phyloP scores from a whole-genome alignment of 169 alveolate genomes.

The Plasmodium coatneyi region DNA sequence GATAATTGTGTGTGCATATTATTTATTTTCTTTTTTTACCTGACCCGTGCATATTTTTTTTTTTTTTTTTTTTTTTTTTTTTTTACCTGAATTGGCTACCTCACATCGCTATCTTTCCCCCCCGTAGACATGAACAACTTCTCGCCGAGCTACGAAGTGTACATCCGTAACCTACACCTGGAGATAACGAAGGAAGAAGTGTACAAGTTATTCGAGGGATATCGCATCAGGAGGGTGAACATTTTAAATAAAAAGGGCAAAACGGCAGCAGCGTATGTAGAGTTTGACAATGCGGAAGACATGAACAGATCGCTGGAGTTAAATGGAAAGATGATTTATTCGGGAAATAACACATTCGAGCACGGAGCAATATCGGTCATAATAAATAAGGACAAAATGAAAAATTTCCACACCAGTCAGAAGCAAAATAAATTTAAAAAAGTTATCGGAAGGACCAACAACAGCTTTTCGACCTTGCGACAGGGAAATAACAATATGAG shows the following conservation, averaged over 20 bases:
- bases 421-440: slow-evolving; percentile 64
- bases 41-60: neutral
- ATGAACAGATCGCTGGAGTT: slow-evolving; percentile 69
- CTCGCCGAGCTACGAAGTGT: slow-evolving; percentile 38
- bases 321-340: slow-evolving; percentile 50
- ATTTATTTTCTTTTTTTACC: neutral
- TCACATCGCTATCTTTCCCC: neutral
- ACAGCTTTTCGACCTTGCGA: slow-evolving; percentile 26
- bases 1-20: neutral
- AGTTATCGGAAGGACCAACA: slow-evolving; percentile 19
- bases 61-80: neutral
- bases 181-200: slow-evolving; percentile 61
- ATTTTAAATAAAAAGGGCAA: slow-evolving; percentile 57
- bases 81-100: neutral
- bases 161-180: slow-evolving; percentile 37
- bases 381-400: slow-evolving; percentile 60
- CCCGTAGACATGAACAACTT: slow-evolving; percentile 49
- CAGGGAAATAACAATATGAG: slow-evolving; percentile 41
- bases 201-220: slow-evolving; percentile 52
- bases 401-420: slow-evolving; percentile 35
- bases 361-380: slow-evolving; percentile 68
- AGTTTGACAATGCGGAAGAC: slow-evolving; percentile 64
- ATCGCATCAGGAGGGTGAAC: slow-evolving; percentile 60
- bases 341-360: slow-evolving; percentile 63
- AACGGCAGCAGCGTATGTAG: slow-evolving; percentile 69